Evolutionary conservation across 2,329 filamentous ascomycete species (phyloP).

Genomic region (Aspergillus oerlinghausenensis): DNA sequence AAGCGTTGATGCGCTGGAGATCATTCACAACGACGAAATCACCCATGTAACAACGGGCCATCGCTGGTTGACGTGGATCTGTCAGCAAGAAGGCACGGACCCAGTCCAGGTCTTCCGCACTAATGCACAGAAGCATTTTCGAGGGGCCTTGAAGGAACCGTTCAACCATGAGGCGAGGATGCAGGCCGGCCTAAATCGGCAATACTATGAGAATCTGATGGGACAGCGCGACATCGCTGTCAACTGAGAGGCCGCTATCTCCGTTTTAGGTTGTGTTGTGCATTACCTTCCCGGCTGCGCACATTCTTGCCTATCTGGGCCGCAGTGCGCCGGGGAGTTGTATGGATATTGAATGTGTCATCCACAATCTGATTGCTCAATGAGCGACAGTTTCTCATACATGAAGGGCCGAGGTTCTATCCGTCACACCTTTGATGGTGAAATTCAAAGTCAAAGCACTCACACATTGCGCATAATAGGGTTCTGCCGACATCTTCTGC

Average conservation of each 20-base stretch:
- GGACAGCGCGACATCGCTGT: neutral
- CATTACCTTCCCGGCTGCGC: too few relatives aligned
- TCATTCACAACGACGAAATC: conserved; percentile 48
- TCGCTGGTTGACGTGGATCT: conserved; percentile 47
- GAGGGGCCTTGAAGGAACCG: conserved; percentile 40
- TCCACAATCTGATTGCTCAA: too few relatives aligned
- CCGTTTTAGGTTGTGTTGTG: too few relatives aligned
- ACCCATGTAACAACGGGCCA: conserved; percentile 48
- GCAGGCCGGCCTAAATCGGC: conserved; percentile 42
- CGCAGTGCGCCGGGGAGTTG: too few relatives aligned
- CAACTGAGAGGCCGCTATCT: neutral
- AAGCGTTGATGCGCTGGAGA: conserved; percentile 39
- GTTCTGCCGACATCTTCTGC: neutral
- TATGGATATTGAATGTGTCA: too few relatives aligned
- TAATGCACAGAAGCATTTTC: conserved; percentile 42
- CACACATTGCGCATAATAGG: neutral
- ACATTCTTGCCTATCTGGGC: too few relatives aligned
- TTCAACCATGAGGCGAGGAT: conserved; percentile 43
- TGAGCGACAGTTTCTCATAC: too few relatives aligned
- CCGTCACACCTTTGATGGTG: too few relatives aligned
- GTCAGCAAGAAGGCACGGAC: conserved; percentile 42
- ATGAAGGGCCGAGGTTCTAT: too few relatives aligned
- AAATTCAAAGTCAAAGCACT: too few relatives aligned
- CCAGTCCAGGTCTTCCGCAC: conserved; percentile 43
- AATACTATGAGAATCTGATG: conserved; percentile 37